Base-by-base conservation (phyloP, 306 rosid species). In the Aeschynomene evenia region DNA sequence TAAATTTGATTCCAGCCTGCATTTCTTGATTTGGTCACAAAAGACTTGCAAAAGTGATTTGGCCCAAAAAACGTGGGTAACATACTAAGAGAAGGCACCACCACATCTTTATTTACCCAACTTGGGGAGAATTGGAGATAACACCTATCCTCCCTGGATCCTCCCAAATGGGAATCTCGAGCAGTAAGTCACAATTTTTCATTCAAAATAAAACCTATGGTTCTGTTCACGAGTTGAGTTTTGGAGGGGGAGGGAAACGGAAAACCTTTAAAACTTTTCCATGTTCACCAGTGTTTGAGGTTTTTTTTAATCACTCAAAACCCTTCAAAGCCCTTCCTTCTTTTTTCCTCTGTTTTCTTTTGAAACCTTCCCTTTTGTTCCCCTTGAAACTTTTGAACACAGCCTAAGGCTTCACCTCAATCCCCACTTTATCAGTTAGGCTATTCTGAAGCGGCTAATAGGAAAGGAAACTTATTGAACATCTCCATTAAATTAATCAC, bases 51-150 rank as follows among this genome's bases (percentile, higher is more conserved):
- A 43, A n/a, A 36, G 12, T 56, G 16, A 70, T 70, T 36, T 28
- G 77, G 80, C 70, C 77, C 63, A 46, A 23, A 18, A 68, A 33
- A 19, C n/a, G 37, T 7, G 11, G 24, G 11, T 15, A 58, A 58
- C 40, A n/a, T n/a, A n/a, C n/a, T n/a, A n/a, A n/a, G n/a, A 49
- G 21, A 62, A 50, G 54, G 19, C 34, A 55, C 22, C 45, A 14
- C 19, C 54, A 49, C 33, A 63, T 21, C 31, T 21, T 48, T 22
- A 10, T 21, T 48, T 22, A 10, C 4, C 28, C 22, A 62, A 31
- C 71, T 42, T 3, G 6, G 31, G 31, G 31, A 28, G 3, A 28
- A 28, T n/a, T n/a, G n/a, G n/a, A 6, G 31, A 0, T 3, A 28
- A 28, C 31, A 28, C 5, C 31, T 28, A 28, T 28, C 31, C 31